Evolutionary conservation across 2,329 filamentous ascomycete species (phyloP), one percentile per base, ranked within the genome.

Genomic region (Elsinoe batatas): DNA sequence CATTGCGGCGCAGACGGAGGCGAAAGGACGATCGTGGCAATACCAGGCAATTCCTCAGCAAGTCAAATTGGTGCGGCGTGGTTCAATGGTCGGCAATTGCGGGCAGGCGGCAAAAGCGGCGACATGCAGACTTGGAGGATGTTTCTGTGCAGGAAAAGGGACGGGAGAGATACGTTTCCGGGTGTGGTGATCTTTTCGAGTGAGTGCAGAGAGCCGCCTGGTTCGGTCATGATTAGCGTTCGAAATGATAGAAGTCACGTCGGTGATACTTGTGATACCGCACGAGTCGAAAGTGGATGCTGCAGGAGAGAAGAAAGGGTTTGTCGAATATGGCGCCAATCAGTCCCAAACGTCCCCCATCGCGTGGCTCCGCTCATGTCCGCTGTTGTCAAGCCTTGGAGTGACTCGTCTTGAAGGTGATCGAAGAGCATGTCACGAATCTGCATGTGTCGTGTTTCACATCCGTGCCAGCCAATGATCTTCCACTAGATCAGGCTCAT

Each of bases 381-480:
- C 26, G 12, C 10, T 15, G 3, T 2, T 7, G 26, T 30, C 26
- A 30, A 30, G 26, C 26, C 26, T 30, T 13, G 40, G 18, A 44
- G n/a, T n/a, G n/a, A n/a, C n/a, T n/a, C n/a, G n/a, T n/a, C n/a
- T n/a, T n/a, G n/a, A n/a, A n/a, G n/a, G n/a, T n/a, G n/a, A n/a
- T n/a, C n/a, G n/a, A n/a, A n/a, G n/a, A n/a, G n/a, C n/a, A n/a
- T n/a, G n/a, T n/a, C n/a, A n/a, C n/a, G n/a, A n/a, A n/a, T n/a
- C n/a, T n/a, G n/a, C n/a, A n/a, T n/a, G n/a, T n/a, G 33, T 51
- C 47, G 32, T 38, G 47, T 51, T 38, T 51, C 47, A 38, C 11
- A 35, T 51, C 47, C 32, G 47, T 51, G 47, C 47, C 20, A 37
- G 26, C 44, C 47, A 51, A 51, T 51, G 35, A 51, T 51, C 32